These are phyloP conservation scores for Mycena kentingensis DNA, from an alignment of 768 basidiomycete species.

Conservation along the genomic window DNA sequence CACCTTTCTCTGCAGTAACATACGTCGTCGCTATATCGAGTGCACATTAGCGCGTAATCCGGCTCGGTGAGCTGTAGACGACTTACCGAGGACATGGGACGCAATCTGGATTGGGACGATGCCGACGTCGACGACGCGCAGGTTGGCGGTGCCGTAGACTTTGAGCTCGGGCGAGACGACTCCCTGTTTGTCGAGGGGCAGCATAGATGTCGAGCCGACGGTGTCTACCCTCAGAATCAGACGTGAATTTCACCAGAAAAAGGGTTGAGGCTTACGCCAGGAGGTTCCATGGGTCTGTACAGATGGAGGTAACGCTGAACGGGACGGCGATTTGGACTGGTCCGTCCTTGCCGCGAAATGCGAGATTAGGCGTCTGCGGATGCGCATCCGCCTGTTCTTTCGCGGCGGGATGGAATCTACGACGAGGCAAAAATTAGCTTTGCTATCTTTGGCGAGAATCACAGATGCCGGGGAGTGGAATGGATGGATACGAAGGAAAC, in stretches of 20 bases:
- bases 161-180: slow-evolving; percentile 8
- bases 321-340: no score
- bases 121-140: slow-evolving; percentile 3
- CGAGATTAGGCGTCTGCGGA: no score
- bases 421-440: no score
- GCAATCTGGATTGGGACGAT: slow-evolving; percentile 16
- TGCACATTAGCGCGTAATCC: not conserved
- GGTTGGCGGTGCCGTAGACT: not conserved
- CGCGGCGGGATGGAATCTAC: no score
- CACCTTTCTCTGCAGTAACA: slow-evolving; percentile 51
- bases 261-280: slow-evolving; percentile 10
- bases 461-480: no score
- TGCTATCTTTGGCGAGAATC: no score
- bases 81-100: slow-evolving; percentile 10
- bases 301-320: no score
- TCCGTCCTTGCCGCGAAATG: no score
- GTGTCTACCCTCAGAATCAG: not conserved
- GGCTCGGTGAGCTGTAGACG: not conserved
- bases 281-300: slow-evolving; percentile 14
- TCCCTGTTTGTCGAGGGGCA: slow-evolving; percentile 10
- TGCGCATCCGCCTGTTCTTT: no score
- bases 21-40: slow-evolving; percentile 42
- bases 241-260: slow-evolving; percentile 26
- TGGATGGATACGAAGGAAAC: no score
- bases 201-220: slow-evolving; percentile 1